Evolutionary conservation across 2,329 filamentous ascomycete genomes (phyloP), one percentile per base, ranked within the genome.

Genomic region (Stagonosporopsis tanaceti): DNA sequence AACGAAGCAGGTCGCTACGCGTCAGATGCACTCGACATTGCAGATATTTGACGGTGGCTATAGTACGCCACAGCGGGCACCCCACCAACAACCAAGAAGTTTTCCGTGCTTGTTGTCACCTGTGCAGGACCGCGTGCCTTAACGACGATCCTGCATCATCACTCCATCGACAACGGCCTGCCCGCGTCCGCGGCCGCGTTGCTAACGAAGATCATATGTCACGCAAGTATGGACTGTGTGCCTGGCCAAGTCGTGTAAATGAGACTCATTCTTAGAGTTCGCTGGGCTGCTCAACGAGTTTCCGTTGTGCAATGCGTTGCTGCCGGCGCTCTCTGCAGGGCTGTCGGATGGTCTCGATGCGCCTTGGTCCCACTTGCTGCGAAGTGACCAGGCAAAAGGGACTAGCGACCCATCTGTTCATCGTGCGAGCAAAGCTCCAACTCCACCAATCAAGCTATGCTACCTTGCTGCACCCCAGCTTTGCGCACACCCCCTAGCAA

Each of bases 381-480:
- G 30, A 41, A 47, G 48, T 52, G 42, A 47, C 30, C 24, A 40
- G 54, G 38, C 38, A 27, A 4, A 25, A 47, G 25, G 22, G 40
- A 40, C 39, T 47, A 47, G 35, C 28, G 37, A 27, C 25, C 41
- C 28, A 47, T 14, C 41, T 27, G 39, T 44, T 38, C 39, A 34
- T 40, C 25, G 46, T 28, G 46, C 28, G 46, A 44, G 47, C 24
- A 51, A 17, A 45, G 38, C 32, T 20, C n/a, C 32, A 57, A 45
- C 37, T 50, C 54, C 54, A 53, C 54, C 54, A 57, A 57, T 57
- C 48, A 57, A 5, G 34, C 35, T 34, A 47, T 46, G 39, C 46
- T 38, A 24, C 50, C 24, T 47, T 32, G 35, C 46, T 54, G 56
- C 50, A 59, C 56, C 41, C 56, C 56, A 59, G 50, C 56, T 59